Evolutionary conservation across 345 rosid species (phyloP).

Genomic region (Conringia planisiliqua): DNA sequence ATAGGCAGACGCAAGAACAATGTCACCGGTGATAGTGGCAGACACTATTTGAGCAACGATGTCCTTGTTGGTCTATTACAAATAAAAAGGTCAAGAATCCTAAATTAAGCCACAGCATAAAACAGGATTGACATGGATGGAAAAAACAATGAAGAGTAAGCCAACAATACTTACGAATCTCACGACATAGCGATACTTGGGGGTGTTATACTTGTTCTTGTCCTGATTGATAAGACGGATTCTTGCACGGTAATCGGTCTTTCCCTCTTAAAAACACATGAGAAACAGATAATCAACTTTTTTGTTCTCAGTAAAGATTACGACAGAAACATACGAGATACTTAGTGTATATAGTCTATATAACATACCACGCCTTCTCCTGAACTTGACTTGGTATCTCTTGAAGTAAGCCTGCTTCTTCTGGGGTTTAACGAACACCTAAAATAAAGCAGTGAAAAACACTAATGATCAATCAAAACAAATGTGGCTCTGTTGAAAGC

Average conservation of each 20-base stretch:
- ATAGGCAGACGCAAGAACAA: conserved; percentile 25
- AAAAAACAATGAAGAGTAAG: neutral
- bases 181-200: conserved; percentile 53
- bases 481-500: neutral
- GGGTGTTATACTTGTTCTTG: conserved; percentile 28
- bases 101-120: neutral
- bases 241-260: conserved; percentile 87
- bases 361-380: conserved; percentile 21
- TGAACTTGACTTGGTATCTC: conserved; percentile 33
- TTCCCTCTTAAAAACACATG: conserved; percentile 46
- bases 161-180: conserved; percentile 35
- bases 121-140: neutral
- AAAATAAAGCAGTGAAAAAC: neutral
- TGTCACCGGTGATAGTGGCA: conserved; percentile 29
- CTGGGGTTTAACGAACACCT: conserved; percentile 23
- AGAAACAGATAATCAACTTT: neutral
- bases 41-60: conserved; percentile 20
- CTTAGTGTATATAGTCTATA: neutral
- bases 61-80: conserved; percentile 23
- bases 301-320: neutral
- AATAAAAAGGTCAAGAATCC: neutral
- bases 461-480: neutral
- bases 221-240: conserved; percentile 33
- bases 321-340: neutral
- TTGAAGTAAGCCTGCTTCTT: conserved; percentile 25